Conservation (phyloP, 1,139 yeast genomes). For the Yamadazyma oceani region DNA sequence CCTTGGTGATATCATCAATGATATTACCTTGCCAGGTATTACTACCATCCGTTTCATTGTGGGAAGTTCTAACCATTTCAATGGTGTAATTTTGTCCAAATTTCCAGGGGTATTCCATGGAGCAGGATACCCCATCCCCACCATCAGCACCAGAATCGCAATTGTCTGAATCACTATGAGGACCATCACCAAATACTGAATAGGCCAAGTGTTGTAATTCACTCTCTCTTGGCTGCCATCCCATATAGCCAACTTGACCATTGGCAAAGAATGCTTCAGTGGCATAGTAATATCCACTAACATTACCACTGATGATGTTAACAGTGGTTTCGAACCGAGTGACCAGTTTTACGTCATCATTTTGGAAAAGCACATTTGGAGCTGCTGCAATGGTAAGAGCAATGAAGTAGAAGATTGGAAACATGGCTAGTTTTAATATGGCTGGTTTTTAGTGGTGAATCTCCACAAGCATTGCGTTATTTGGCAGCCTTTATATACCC, state of each 20-base stretch:
- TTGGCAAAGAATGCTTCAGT: slow-evolving; percentile 3
- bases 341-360: not conserved
- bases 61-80: slow-evolving; percentile 4
- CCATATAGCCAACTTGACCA: slow-evolving; percentile 7
- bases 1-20: slow-evolving; percentile 12
- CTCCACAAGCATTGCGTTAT: too few species aligned
- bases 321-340: slow-evolving; percentile 5
- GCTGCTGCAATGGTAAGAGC: not conserved
- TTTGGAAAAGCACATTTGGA: too few species aligned
- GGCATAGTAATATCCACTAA: slow-evolving; percentile 11
- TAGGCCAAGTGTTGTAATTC: slow-evolving; percentile 6
- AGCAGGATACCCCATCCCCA: slow-evolving; percentile 13
- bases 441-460: too few species aligned
- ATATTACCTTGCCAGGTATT: slow-evolving; percentile 14
- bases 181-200: slow-evolving; percentile 11
- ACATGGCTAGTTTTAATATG: not conserved
- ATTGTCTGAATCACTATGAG: slow-evolving; percentile 5
- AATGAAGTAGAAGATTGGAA: not conserved
- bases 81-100: slow-evolving; percentile 13
- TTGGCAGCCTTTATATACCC: too few species aligned
- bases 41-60: slow-evolving; percentile 6
- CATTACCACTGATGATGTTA: slow-evolving; percentile 7
- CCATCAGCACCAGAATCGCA: slow-evolving; percentile 14
- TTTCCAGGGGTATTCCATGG: slow-evolving; percentile 12
- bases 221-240: slow-evolving; percentile 11